Percentiles rank a stretch among this genome's conserved stretches.
phyloP scores from a whole-genome alignment of 1,139 yeast genomes.

The Sugiyamaella grinbergsii region DNA sequence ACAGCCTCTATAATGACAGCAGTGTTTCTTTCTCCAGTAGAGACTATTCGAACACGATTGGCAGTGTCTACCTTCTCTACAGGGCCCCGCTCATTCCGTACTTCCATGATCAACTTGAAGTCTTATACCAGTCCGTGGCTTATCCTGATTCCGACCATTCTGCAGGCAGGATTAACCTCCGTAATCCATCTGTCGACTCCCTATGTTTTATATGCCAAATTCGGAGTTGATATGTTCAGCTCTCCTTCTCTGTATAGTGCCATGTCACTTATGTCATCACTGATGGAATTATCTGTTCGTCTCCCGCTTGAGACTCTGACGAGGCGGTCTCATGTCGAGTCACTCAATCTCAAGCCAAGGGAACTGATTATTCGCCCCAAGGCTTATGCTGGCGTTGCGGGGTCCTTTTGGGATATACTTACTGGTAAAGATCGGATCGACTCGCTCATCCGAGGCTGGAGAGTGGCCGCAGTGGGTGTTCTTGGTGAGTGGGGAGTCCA shows the following conservation, averaged over 20 bases:
- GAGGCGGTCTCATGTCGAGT: constrained; percentile 78
- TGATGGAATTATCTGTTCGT: constrained; percentile 69
- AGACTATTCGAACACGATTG: constrained; percentile 73
- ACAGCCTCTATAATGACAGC: constrained; percentile 75
- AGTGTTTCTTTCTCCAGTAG: constrained; percentile 77
- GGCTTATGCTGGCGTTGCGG: constrained; percentile 52
- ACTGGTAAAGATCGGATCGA: constrained; percentile 47
- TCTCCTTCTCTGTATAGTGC: constrained; percentile 64
- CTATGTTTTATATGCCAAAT: constrained; percentile 61
- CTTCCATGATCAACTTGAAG: constrained; percentile 45
- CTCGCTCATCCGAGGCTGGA: constrained; percentile 84
- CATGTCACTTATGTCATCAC: constrained; percentile 54
- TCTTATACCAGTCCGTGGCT: constrained; percentile 59
- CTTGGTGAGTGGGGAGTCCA: constrained; percentile 84
- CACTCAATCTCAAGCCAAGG: constrained; percentile 44
- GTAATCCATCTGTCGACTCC: constrained; percentile 73
- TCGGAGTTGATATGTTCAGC: constrained; percentile 69
- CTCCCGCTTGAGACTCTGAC: constrained; percentile 86
- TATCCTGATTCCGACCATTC: constrained; percentile 55
- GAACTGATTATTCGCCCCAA: constrained; percentile 42
- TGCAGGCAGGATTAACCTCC: constrained; percentile 64
- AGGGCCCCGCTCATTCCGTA: constrained; percentile 44
- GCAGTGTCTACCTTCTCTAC: constrained; percentile 58
- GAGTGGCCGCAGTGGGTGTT: constrained; percentile 76
- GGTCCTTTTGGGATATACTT: constrained; percentile 53